Conservation (phyloP, 345 rosid species). For the Corchorus capsularis region DNA sequence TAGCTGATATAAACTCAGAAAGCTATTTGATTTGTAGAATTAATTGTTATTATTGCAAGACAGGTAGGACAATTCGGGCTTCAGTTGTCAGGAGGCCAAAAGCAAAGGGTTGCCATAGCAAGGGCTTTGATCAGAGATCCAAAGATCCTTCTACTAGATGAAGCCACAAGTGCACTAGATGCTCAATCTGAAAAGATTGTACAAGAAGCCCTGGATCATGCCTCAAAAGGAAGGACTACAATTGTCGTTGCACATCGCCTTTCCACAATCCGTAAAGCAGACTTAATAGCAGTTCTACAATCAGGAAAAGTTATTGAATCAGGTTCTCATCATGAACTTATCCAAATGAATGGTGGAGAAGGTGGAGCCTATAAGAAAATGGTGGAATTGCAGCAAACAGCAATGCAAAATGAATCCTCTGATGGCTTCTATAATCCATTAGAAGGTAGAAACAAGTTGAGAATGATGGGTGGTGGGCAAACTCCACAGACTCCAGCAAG, state of each 20-base stretch:
- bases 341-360: conserved; percentile 39
- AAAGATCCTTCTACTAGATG: conserved; percentile 48
- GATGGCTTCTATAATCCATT: conserved; percentile 9
- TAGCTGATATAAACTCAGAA: neutral
- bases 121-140: conserved; percentile 58
- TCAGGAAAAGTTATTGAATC: conserved; percentile 48
- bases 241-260: conserved; percentile 55
- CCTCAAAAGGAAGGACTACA: conserved; percentile 53
- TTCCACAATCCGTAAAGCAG: conserved; percentile 44
- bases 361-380: conserved; percentile 41
- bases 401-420: conserved; percentile 20
- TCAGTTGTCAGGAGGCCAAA: conserved; percentile 60
- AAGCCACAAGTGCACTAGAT: conserved; percentile 58
- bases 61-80: conserved; percentile 60
- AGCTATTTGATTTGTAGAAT: neutral
- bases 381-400: conserved; percentile 45
- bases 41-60: neutral
- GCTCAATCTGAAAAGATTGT: conserved; percentile 49
- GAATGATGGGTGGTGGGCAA: neutral
- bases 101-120: conserved; percentile 64
- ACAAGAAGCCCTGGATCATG: conserved; percentile 55
- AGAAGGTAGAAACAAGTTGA: neutral
- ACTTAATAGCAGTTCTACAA: conserved; percentile 45
- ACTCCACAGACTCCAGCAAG: conserved; percentile 24
- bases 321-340: conserved; percentile 53